Evolutionary conservation across 225 moss, liverwort and hornwort species (phyloP), one percentile per base, ranked within the genome.

Genomic region (Polytrichum commune): DNA sequence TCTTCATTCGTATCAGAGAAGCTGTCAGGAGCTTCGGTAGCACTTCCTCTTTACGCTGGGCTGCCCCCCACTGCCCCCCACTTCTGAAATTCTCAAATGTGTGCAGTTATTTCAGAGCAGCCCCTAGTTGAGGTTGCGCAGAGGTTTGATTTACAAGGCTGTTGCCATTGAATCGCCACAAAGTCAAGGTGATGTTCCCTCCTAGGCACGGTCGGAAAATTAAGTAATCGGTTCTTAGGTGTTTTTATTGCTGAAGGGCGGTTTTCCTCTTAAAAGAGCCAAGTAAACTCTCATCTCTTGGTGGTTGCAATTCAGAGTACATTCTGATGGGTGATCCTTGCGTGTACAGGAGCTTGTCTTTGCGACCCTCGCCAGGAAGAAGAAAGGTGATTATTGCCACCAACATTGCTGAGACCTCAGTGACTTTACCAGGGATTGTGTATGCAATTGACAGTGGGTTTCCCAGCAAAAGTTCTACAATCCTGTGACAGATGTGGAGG

Each of bases 321-420:
- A 18, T n/a, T 56, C n/a, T 56, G 56, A 56, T 56, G 19, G 56
- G 8, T 26, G 22, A 25, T 18, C 9, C 27, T 60, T 55, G 13
- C 8, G 8, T 67, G n/a, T 70, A 46, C 58, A 89, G 93, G 93
- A 96, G 82, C 86, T 90, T 77, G 88, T 90, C 27, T 91, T n/a
- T 97, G 70, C 84, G 88, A 66, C 88, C 96, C 30, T 83, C 91
- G 55, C 71, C 91, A 53, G 83, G 86, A 55, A 91, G 75, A 64
- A 77, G 96, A 54, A 97, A 97, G 85, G 89, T 97, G 55, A 85
- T 97, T 65, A 74, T 93, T 69, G 90, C 96, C 54, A 97, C 96
- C 18, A 97, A 94, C 64, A 91, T 97, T 77, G 96, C 96, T 18
- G 96, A 97, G 75, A 94, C 96, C 56, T 97, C 96, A 28, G 79